phyloP scores from a whole-genome alignment of 352 stramenopile species.

The Globisporangium cylindrosporum region DNA sequence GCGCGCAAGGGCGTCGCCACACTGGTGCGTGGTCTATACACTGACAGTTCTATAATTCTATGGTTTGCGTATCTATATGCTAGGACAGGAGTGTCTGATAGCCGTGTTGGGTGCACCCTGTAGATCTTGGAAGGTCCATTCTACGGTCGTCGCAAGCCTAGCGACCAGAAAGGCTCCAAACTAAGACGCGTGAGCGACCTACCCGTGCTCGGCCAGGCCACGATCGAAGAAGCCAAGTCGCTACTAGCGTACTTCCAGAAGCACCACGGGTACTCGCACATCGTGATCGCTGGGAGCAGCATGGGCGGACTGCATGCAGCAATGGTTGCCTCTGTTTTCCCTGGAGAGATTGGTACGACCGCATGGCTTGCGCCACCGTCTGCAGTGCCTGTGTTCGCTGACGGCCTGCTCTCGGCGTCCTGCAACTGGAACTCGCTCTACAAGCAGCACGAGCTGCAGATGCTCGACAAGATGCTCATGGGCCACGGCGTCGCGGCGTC shows the following conservation, averaged over 20 bases:
- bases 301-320: slow-evolving; percentile 78
- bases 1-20: slow-evolving; percentile 58
- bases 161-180: slow-evolving; percentile 72
- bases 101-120: background rate
- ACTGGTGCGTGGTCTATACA: slow-evolving; percentile 30
- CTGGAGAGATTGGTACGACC: slow-evolving; percentile 57
- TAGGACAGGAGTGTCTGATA: background rate
- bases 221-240: slow-evolving; percentile 83
- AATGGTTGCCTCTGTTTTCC: slow-evolving; percentile 73
- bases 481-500: slow-evolving; percentile 30
- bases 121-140: slow-evolving; percentile 81
- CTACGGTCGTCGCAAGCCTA: slow-evolving; percentile 67
- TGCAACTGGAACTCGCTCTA: slow-evolving; percentile 78
- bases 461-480: slow-evolving; percentile 70
- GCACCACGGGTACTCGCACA: slow-evolving; percentile 43
- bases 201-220: slow-evolving; percentile 70
- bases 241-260: slow-evolving; percentile 62
- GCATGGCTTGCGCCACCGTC: slow-evolving; percentile 76
- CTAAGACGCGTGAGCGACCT: slow-evolving; percentile 68
- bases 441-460: slow-evolving; percentile 57
- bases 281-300: slow-evolving; percentile 68
- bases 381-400: slow-evolving; percentile 65
- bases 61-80: background rate
- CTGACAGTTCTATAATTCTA: background rate
- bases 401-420: slow-evolving; percentile 68